These are phyloP conservation scores for Coelastrella sp. DNA, from an alignment of 139 green algal species.

Conservation along the genomic window DNA sequence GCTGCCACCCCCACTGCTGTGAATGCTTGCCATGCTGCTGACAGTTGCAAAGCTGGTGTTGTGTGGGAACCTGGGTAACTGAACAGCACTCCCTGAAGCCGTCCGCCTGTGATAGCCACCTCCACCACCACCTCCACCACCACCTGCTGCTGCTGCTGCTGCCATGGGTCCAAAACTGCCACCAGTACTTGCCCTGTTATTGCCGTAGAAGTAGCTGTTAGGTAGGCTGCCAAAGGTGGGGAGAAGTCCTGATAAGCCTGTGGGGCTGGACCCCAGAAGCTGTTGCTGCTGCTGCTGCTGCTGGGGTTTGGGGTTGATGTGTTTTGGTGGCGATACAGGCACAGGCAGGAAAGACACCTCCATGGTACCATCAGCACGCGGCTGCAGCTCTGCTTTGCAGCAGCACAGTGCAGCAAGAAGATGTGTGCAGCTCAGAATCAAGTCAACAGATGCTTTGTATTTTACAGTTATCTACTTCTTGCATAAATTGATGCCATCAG, in stretches of 20 bases:
- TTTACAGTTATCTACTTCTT: not conserved
- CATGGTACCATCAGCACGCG: conserved; percentile 88
- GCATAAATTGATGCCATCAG: no score
- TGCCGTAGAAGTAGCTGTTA: not conserved
- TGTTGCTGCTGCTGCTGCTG: not conserved
- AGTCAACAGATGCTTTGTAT: not conserved
- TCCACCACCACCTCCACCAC: not conserved
- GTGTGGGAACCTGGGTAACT: not conserved
- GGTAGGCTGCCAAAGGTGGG: not conserved
- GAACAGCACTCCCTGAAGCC: not conserved
- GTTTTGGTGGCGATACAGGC: not conserved
- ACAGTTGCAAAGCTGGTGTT: conserved; percentile 37
- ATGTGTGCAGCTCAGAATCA: not conserved
- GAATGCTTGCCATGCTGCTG: conserved; percentile 37
- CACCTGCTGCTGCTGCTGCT: conserved; percentile 26
- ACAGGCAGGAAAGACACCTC: conserved; percentile 59
- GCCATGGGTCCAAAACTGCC: not conserved
- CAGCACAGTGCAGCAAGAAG: not conserved
- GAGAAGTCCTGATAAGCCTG: not conserved
- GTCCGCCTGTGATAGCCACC: not conserved
- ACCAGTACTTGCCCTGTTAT: not conserved
- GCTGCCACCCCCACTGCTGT: not conserved
- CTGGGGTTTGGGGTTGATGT: not conserved
- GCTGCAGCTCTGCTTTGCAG: conserved; percentile 69
- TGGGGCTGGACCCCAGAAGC: not conserved